Conservation (phyloP, 768 basidiomycete genomes). For the Podaxis sp. region DNA sequence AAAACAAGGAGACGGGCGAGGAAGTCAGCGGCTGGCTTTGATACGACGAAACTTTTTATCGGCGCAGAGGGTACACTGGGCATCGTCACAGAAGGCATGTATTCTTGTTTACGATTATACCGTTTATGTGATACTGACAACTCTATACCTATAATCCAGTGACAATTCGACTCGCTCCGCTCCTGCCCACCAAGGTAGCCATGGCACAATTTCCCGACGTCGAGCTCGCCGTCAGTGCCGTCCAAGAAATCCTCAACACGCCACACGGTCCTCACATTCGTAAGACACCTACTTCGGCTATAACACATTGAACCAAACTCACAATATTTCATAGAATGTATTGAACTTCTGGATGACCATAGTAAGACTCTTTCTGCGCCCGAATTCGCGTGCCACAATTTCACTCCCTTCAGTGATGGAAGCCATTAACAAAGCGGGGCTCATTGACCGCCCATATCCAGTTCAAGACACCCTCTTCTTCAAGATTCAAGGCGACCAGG, state of each 20-base stretch:
- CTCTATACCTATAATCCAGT: conserved; percentile 37
- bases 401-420: conserved; percentile 57
- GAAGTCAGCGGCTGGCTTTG: conserved; percentile 87
- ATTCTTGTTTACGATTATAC: not conserved
- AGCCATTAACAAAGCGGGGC: conserved; percentile 68
- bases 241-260: conserved; percentile 74
- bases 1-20: conserved; percentile 78
- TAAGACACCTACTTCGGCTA: conserved; percentile 32
- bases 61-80: conserved; percentile 90
- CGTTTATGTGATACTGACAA: not conserved
- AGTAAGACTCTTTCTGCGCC: conserved; percentile 37
- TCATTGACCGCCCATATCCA: conserved; percentile 60
- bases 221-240: conserved; percentile 73
- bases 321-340: conserved; percentile 57
- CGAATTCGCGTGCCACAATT: not conserved
- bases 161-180: conserved; percentile 78
- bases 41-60: conserved; percentile 84
- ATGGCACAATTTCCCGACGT: conserved; percentile 87
- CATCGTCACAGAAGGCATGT: conserved; percentile 79
- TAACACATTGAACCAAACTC: not conserved
- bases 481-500: conserved; percentile 81
- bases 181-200: conserved; percentile 81
- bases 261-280: conserved; percentile 72
- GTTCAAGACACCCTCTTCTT: conserved; percentile 84
- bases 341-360: conserved; percentile 81